phyloP scores from a whole-genome alignment of 2,329 filamentous ascomycete genomes.

The Diaporthe helianthi region DNA sequence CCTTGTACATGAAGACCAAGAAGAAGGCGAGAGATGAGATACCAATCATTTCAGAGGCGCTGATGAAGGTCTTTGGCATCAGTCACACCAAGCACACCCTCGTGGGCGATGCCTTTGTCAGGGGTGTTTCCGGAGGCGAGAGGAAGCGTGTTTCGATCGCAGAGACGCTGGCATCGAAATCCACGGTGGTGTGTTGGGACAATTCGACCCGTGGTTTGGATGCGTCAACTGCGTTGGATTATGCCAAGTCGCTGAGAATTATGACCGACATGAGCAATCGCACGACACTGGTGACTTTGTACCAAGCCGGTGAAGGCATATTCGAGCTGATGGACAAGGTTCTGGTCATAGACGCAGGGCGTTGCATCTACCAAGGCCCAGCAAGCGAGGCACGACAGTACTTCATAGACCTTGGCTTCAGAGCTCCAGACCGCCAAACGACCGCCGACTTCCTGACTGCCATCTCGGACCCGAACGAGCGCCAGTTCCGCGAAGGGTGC shows the following conservation, averaged over 20 bases:
- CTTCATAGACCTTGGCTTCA: constrained; percentile 72
- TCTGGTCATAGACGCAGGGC: constrained; percentile 70
- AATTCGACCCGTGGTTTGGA: constrained; percentile 73
- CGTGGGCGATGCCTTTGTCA: constrained; percentile 72
- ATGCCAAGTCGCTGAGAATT: constrained; percentile 67
- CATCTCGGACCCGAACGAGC: constrained; percentile 75
- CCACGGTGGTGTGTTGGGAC: constrained; percentile 75
- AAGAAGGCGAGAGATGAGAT: constrained; percentile 68
- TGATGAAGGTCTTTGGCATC: constrained; percentile 75
- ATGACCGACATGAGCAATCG: constrained; percentile 69
- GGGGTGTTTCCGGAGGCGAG: constrained; percentile 68
- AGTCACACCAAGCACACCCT: constrained; percentile 71
- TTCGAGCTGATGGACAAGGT: constrained; percentile 74
- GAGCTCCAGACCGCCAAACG: constrained; percentile 64
- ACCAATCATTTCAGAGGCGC: constrained; percentile 60
- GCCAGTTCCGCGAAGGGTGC: constrained; percentile 70
- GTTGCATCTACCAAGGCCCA: constrained; percentile 72
- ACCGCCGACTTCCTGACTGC: constrained; percentile 82
- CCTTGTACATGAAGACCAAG: constrained; percentile 68
- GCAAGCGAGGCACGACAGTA: constrained; percentile 68
- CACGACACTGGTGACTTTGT: constrained; percentile 69
- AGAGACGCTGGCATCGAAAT: constrained; percentile 68
- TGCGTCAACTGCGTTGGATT: constrained; percentile 70
- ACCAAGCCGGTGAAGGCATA: constrained; percentile 67
- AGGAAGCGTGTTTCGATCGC: constrained; percentile 79